Conservation (phyloP, 2,329 filamentous ascomycete species). For the Trematosphaeria pertusa region DNA sequence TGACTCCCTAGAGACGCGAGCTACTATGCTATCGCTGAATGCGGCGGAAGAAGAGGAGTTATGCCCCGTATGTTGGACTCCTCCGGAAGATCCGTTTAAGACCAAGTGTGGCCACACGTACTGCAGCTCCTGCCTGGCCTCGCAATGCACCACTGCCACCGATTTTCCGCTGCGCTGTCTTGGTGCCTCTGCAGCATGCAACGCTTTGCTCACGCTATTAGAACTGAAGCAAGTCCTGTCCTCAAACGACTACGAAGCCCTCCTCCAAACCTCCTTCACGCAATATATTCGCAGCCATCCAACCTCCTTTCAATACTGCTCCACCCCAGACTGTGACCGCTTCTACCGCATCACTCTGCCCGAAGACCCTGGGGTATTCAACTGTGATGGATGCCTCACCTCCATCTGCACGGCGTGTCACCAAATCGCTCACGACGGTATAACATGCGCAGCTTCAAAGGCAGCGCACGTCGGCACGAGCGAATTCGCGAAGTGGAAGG, state of each 20-base stretch:
- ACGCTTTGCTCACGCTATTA: neutral
- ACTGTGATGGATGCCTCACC: slow-evolving; percentile 11
- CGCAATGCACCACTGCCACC: slow-evolving; percentile 13
- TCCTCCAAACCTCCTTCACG: slow-evolving; percentile 14
- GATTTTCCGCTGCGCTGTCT: neutral
- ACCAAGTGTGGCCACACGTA: slow-evolving; percentile 17
- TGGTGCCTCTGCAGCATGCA: neutral
- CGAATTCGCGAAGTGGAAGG: slow-evolving; percentile 19
- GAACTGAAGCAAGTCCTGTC: neutral
- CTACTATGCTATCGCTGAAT: neutral
- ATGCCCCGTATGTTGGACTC: neutral
- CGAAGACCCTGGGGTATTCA: slow-evolving; percentile 8
- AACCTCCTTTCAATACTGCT: slow-evolving; percentile 18
- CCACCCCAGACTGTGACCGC: slow-evolving; percentile 21
- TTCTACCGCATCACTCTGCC: slow-evolving; percentile 14
- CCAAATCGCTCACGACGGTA: slow-evolving; percentile 11
- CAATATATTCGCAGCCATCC: slow-evolving; percentile 14
- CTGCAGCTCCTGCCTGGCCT: slow-evolving; percentile 16
- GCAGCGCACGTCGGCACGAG: no score
- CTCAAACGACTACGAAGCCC: neutral
- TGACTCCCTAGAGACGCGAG: neutral
- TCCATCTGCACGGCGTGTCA: slow-evolving; percentile 2
- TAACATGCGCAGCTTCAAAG: slow-evolving; percentile 13
- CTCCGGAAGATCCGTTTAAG: slow-evolving; percentile 10
- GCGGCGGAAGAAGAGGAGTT: neutral